Evolutionary conservation across 805 yeast genomes (phyloP).

Genomic region (Komagataella mondaviorum): DNA sequence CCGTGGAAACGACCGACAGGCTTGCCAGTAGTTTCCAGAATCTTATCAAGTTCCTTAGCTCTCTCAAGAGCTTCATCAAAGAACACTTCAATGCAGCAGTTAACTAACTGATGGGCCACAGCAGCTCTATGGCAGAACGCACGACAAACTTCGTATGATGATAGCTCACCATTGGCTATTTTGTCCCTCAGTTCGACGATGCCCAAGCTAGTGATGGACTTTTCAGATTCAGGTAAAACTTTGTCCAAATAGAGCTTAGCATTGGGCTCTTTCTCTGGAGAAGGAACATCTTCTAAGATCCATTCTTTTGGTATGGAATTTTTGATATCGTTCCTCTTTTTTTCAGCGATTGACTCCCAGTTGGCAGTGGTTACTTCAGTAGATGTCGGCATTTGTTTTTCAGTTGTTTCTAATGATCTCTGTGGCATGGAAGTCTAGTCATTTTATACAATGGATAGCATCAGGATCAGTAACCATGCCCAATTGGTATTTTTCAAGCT

Average conservation of each 20-base stretch:
- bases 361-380: neutral
- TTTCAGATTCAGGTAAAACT: conserved; percentile 12
- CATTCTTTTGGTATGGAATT: conserved; percentile 16
- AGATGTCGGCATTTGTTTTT: neutral
- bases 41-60: conserved; percentile 10
- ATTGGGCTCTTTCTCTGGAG: conserved; percentile 14
- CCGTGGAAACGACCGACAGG: conserved; percentile 13
- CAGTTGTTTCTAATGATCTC: neutral
- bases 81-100: conserved; percentile 13
- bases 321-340: neutral
- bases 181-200: conserved; percentile 7
- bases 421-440: neutral
- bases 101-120: conserved; percentile 13
- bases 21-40: conserved; percentile 6
- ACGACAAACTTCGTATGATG: conserved; percentile 8
- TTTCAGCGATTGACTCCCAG: neutral
- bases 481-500: neutral
- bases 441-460: too few species aligned
- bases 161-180: conserved; percentile 6
- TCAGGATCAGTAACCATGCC: too few species aligned
- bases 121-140: conserved; percentile 18
- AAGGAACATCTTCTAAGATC: conserved; percentile 13
- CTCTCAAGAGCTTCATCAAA: conserved; percentile 10
- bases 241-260: conserved; percentile 10
- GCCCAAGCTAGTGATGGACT: conserved; percentile 9